Conservation (phyloP, 2,329 filamentous ascomycete genomes). For the Gaeumannomyces sp. region DNA sequence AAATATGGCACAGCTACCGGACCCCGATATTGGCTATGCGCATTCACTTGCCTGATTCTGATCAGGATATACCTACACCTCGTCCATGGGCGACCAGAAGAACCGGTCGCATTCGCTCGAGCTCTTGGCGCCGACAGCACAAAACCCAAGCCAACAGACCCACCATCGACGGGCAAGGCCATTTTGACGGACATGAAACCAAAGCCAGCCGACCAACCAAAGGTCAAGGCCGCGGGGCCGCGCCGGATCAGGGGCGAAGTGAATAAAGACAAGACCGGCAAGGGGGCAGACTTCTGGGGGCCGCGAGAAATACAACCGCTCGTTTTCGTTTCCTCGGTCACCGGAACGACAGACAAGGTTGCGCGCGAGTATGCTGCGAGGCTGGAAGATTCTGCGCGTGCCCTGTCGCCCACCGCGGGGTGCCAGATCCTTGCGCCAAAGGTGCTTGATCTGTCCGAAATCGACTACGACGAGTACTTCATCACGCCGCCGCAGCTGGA, state of each 20-base stretch:
- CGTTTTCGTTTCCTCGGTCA: constrained; percentile 86
- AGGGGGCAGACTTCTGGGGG: constrained; percentile 21
- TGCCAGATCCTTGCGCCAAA: constrained; percentile 50
- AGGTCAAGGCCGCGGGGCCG: constrained; percentile 34
- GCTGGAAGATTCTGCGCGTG: constrained; percentile 46
- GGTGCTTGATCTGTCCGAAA: constrained; percentile 71
- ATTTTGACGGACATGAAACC: constrained; percentile 2
- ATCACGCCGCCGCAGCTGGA: constrained; percentile 62
- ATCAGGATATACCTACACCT: constrained; percentile 37
- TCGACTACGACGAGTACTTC: constrained; percentile 93
- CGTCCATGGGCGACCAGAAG: constrained; percentile 25
- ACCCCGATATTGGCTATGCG: constrained; percentile 35
- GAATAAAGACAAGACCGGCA: constrained; percentile 24
- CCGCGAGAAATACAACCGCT: constrained; percentile 57
- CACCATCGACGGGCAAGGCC: constrained; percentile 3
- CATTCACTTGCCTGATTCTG: constrained; percentile 31
- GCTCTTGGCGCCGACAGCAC: constrained; percentile 19
- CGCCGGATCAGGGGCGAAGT: constrained; percentile 37
- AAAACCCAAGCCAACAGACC: constrained; percentile 9
- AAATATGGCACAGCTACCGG: constrained; percentile 41
- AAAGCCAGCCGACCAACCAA: constrained; percentile 14
- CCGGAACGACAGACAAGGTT: constrained; percentile 71
- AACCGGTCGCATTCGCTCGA: constrained; percentile 32
- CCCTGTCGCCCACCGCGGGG: constrained; percentile 32
- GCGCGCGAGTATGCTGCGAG: constrained; percentile 56